Evolutionary conservation across 2,329 filamentous ascomycete species (phyloP), one percentile per base, ranked within the genome.

Genomic region (Arthroderma sp.): DNA sequence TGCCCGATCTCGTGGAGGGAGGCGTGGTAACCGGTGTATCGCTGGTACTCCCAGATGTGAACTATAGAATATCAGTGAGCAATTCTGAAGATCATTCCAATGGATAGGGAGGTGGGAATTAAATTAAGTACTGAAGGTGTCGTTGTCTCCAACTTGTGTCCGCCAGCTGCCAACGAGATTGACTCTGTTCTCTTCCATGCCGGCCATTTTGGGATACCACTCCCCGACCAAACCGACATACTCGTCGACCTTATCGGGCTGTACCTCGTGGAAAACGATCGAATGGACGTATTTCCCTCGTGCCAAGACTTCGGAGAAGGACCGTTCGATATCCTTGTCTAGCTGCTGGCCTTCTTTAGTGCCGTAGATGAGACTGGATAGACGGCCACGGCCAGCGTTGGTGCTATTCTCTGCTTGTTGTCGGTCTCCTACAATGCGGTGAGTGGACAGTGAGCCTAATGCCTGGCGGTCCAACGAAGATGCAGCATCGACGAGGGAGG

Each of bases 41-140:
- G 86, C 74, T 97, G 91, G 73, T 98, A 98, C 73, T 98, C 93
- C 93, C 93, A 98, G 67, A 98, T 98, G 71, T 98, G 93, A 54
- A 98, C 93, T 97, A 57, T 21, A 4, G 41, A 19, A 66, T 5
- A 17, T 43, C n/a, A 39, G n/a, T 57, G 37, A 31, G 41, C 28
- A 53, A 37, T 43, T 41, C 8, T n/a, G 2, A 57, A 19, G 13
- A n/a, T 39, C 25, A 41, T 35, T 31, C n/a, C 13, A 5, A 21
- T 5, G 2, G 33, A 15, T 19, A 17, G 21, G 28, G 25, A 8
- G n/a, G n/a, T 41, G 35, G 4, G 9, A 21, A 38, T n/a, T n/a
- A n/a, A n/a, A n/a, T n/a, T 31, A n/a, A 82, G 61, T 81, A 95
- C 91, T 83, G 74, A 98, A 98, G 0, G 91, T 96, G 68, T 98